Conservation (phyloP, 148 eudicot species). For the Mesembryanthemum crystallinum region DNA sequence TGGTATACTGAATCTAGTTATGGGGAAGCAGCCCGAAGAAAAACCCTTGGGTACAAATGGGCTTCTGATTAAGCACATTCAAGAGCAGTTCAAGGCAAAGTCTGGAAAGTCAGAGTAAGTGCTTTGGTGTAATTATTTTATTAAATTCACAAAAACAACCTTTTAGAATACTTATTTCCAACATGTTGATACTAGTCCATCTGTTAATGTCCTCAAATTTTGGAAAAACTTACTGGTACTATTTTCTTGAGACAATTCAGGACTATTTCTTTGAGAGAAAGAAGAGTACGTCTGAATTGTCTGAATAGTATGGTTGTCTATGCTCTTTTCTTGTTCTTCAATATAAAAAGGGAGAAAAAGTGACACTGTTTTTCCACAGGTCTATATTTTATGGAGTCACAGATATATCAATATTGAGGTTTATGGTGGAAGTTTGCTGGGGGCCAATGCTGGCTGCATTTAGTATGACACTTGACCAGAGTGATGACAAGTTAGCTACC, state of each 20-base stretch:
- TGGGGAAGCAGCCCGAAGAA: conserved; percentile 91
- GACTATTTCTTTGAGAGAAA: background rate
- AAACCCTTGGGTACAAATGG: conserved; percentile 92
- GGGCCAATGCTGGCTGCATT: conserved; percentile 99
- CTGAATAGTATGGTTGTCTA: background rate
- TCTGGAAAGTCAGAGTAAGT: conserved; percentile 95
- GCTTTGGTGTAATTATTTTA: background rate
- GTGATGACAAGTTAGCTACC: conserved; percentile 88
- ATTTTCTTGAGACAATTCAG: background rate
- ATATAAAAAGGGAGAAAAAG: background rate
- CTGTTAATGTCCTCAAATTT: background rate
- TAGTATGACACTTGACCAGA: conserved; percentile 95
- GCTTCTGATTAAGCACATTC: conserved; percentile 83
- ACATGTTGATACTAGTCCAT: background rate
- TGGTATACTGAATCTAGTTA: conserved; percentile 87
- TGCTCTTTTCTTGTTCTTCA: background rate
- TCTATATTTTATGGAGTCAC: conserved; percentile 65
- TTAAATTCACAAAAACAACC: background rate
- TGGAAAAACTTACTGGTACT: background rate
- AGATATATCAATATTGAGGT: conserved; percentile 87
- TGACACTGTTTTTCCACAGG: conserved; percentile 46
- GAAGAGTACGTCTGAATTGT: background rate
- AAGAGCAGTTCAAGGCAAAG: conserved; percentile 91
- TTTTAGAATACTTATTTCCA: background rate
- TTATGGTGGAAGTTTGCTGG: conserved; percentile 98